Evolutionary conservation across 495 filamentous ascomycete genomes (phyloP), one percentile per base, ranked within the genome.

Genomic region (Penicillium turbatum): DNA sequence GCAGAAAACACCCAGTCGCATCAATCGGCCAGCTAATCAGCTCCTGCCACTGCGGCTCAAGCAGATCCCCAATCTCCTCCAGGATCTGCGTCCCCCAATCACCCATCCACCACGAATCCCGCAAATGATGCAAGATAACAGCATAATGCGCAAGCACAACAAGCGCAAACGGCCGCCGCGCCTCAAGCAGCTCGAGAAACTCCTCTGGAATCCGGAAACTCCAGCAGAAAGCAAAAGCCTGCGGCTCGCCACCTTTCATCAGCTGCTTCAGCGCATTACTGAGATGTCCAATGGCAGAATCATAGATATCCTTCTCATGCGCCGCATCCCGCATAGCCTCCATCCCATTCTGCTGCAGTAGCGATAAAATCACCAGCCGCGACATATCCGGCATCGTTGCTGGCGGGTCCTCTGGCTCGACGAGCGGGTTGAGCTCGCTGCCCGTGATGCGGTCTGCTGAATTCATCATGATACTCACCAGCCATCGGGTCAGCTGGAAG

Each of bases 141-240:
- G 73, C 71, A 57, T 75, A 82, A 55, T 80, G 75, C 2, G 78
- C 77, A 2, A 82, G 67, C 10, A 81, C 64, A 9, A 79, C 67
- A 32, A 82, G 50, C 5, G 85, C 80, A 36, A 84, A 77, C 0
- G 83, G 81, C 32, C 75, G 67, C 9, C 69, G 71, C 35, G 75
- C 61, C 9, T 70, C 69, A 5, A 82, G 74, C 19, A 82, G 66
- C 0, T 75, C 71, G 12, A 82, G 57, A 59, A 82, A 86, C 10
- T 67, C 62, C 2, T 72, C 56, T 0, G 79, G 77, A 5, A 84
- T 65, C 10, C 76, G 76, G 13, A 79, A 72, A 7, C 71, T 71
- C 79, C 76, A 85, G 12, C 71, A 63, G 49, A 79, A 77, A 0
- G 72, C 70, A 30, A 73, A 66, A 5, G 70, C 50, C 55, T 63